These are phyloP conservation scores for Mycosphaerella arachidis DNA, from an alignment of 2,329 filamentous ascomycete species.

Conservation along the genomic window DNA sequence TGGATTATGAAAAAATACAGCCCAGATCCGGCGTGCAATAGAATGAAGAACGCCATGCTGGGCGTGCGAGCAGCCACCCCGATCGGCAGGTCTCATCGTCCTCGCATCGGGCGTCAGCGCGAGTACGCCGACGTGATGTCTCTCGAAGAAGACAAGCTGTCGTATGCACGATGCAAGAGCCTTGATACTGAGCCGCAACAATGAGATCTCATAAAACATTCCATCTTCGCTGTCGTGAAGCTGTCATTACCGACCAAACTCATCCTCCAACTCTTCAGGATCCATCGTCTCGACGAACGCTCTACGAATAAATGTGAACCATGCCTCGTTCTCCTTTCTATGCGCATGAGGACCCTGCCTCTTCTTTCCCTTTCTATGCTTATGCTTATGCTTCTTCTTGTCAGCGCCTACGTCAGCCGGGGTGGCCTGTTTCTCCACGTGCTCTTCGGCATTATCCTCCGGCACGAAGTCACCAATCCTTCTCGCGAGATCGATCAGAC, in stretches of 20 bases:
- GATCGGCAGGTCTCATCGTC: neutral
- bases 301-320: slow-evolving; percentile 71
- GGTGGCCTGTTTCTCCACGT: slow-evolving; percentile 28
- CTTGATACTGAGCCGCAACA: neutral
- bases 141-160: neutral
- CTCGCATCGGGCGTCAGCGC: neutral
- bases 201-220: neutral
- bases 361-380: slow-evolving; percentile 31
- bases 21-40: neutral
- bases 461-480: slow-evolving; percentile 61
- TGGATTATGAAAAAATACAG: neutral
- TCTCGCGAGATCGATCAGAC: slow-evolving; percentile 72
- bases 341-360: slow-evolving; percentile 39
- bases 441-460: slow-evolving; percentile 23
- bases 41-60: too few species aligned
- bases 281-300: slow-evolving; percentile 75
- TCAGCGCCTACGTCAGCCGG: slow-evolving; percentile 27
- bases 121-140: neutral
- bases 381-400: slow-evolving; percentile 30
- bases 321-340: slow-evolving; percentile 59
- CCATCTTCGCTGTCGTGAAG: neutral
- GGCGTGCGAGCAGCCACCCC: neutral
- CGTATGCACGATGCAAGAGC: too few species aligned
- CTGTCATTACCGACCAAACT: slow-evolving; percentile 25
- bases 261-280: slow-evolving; percentile 56